phyloP scores from a whole-genome alignment of 257 asterid species.

The Anisodus tanguticus region DNA sequence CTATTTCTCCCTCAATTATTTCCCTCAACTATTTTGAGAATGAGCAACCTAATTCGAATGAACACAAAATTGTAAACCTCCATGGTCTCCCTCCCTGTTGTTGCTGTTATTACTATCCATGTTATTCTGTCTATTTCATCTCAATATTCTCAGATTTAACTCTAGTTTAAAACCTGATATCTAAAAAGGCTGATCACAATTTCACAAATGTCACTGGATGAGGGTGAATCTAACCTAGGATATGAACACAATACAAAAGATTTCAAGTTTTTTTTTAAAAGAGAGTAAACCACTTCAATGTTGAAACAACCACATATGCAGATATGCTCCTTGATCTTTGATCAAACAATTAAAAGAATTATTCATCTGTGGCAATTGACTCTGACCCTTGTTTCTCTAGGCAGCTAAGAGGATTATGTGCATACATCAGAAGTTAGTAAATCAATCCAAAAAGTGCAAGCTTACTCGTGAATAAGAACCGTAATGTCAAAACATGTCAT shows the following conservation, averaged over 20 bases:
- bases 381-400: constrained; percentile 10
- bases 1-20: not conserved
- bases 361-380: not conserved
- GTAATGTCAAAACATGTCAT: constrained; percentile 84
- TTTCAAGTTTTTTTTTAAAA: not conserved
- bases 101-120: not conserved
- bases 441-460: constrained; percentile 83
- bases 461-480: constrained; percentile 81
- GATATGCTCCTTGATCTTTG: not conserved
- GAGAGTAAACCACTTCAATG: not conserved
- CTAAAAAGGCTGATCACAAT: not conserved
- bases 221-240: not conserved
- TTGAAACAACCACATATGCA: not conserved
- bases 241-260: not conserved
- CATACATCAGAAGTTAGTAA: constrained; percentile 80
- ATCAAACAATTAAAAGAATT: not conserved
- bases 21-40: not conserved
- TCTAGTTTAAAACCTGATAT: not conserved
- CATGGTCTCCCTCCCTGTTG: not conserved
- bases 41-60: not conserved
- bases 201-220: not conserved
- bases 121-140: not conserved
- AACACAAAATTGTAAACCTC: not conserved
- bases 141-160: not conserved
- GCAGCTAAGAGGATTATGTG: constrained; percentile 79